These are phyloP conservation scores for Hymenoscyphus repandus DNA, from an alignment of 2,329 filamentous ascomycete species.

Conservation along the genomic window DNA sequence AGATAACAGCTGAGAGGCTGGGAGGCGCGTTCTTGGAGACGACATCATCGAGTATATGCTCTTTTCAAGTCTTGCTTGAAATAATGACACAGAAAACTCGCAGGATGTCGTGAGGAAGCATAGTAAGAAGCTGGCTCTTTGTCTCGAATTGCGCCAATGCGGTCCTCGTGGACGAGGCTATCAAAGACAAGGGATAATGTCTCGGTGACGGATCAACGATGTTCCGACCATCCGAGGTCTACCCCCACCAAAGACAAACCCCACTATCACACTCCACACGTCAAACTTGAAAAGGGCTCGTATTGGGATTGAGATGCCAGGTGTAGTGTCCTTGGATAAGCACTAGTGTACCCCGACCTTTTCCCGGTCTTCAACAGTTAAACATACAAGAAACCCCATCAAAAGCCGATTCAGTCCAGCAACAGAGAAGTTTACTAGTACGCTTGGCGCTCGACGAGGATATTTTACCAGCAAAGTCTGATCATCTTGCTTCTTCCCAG, in stretches of 20 bases:
- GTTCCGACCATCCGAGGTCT: neutral
- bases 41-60: neutral
- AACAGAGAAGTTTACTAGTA: no score
- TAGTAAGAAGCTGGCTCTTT: neutral
- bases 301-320: no score
- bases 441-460: no score
- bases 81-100: neutral
- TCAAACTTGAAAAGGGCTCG: no score
- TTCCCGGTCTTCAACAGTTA: no score
- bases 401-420: no score
- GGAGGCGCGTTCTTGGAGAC: neutral
- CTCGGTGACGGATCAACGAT: neutral
- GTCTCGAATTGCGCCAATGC: neutral
- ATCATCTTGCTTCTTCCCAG: neutral
- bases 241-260: neutral
- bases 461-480: neutral
- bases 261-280: no score
- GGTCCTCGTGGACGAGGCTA: no score
- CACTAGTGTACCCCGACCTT: no score
- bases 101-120: neutral
- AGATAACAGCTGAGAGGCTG: neutral
- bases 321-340: no score
- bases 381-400: no score
- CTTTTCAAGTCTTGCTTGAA: neutral
- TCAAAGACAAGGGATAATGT: neutral